Base-by-base conservation (phyloP, 2,329 filamentous ascomycete genomes). In the Xylariaceae sp. region DNA sequence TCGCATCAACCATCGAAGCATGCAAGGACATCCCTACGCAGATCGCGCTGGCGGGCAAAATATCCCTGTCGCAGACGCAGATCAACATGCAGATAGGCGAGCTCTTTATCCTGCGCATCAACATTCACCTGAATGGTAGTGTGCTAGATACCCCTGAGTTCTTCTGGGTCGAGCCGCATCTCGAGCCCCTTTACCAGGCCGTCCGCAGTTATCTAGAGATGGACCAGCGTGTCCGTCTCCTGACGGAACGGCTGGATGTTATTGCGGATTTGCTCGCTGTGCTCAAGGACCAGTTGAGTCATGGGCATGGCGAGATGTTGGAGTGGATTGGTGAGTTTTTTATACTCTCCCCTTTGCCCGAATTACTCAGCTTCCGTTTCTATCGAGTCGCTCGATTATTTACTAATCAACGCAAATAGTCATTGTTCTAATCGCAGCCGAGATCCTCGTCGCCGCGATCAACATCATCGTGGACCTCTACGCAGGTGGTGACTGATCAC, bases 81-180 rank as follows among this genome's bases (percentile, higher is more conserved):
- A 97, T 99, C 80, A 97, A 97, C 79, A 97, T 97, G 92, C 92
- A 97, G 76, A 97, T 99, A 62, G 94, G 94, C 73, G 92, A 99
- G 77, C 84, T 99, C 56, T 99, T 99, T 75, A 97, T 99, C 71
- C 79, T 99, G 37, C 86, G 94, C 61, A 97, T 99, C 77, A 97
- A 94, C 74, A 97, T 99, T 70, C 95, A 99, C 76, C 82, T 99
- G 54, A 96, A 97, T 74, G 94, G 94, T 39, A 96, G 90, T 35
- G 92, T 99, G 4, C 87, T 99, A 45, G 94, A 99, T 74, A 96
- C 92, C 8, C 94, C 94, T 0, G 94, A 99, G 76, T 82, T 99
- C 48, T 97, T 99, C 82, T 99, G 94, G 94, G 90, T 93, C 37
- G 94, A 99, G 75, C 94, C 94, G 7, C 92, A 97, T 74, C 82